Base-by-base conservation (phyloP, 352 stramenopile species). In the Pythium pyrilobum region DNA sequence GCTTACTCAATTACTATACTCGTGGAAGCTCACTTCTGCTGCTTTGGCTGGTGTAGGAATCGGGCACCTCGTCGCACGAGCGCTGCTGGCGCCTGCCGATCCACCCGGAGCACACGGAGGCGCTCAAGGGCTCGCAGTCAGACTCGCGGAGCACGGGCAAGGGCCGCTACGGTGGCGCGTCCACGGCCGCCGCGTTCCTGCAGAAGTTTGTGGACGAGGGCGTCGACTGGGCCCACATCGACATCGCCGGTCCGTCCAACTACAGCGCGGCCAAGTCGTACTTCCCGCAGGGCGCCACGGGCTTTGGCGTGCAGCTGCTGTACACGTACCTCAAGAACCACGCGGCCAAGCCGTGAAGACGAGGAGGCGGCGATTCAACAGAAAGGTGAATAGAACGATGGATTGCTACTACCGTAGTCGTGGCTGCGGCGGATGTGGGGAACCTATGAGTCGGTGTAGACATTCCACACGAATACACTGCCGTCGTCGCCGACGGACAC, bases 401-500 rank as follows among this genome's bases (percentile, higher is more conserved):
- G n/a, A n/a, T n/a, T n/a, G n/a, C n/a, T n/a, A n/a, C n/a, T n/a
- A n/a, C n/a, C n/a, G n/a, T n/a, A n/a, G n/a, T n/a, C n/a, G n/a
- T n/a, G n/a, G n/a, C n/a, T n/a, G 10, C 7, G 34, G 16, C 34
- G 7, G 34, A n/a, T 40, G 15, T 40, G 34, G 18, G 34, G 23
- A 24, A 4, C 29, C 20, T 27, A 6, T 25, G 32, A 47, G 37
- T 74, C 62, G 12, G 71, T 80, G 66, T 93, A 97, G 33, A 97
- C 65, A 55, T 97, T 97, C 88, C 88, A 97, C 43, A 98, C 67
- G 51, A 97, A 95, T 29, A 97, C 77, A 65, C 84, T 83, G 45
- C 91, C 89, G 56, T 98, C 92, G 24, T 96, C 84, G 36, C 92
- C 92, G 4, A 96, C 86, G 0, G 76, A 92, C 16, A 97, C 71